phyloP scores from a whole-genome alignment of 2,329 filamentous ascomycete genomes.

The Colletotrichum paranaense region DNA sequence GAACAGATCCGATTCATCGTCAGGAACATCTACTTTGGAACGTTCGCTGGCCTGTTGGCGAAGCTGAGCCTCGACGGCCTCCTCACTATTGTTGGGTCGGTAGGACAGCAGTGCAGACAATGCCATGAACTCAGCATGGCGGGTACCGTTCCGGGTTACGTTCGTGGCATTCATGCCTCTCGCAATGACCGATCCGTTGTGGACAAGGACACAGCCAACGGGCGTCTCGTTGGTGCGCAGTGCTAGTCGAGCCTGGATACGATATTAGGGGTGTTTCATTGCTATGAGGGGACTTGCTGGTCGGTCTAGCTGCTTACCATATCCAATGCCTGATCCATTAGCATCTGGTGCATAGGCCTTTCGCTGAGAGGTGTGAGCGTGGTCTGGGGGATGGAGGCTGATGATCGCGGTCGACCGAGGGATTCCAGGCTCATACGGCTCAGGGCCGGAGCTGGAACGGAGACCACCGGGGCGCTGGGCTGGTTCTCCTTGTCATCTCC shows the following conservation, averaged over 20 bases:
- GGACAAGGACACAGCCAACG: slow-evolving; percentile 94
- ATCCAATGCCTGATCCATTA: slow-evolving; percentile 86
- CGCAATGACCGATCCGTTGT: slow-evolving; percentile 82
- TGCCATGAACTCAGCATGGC: slow-evolving; percentile 95
- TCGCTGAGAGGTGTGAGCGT: slow-evolving; percentile 41
- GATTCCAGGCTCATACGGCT: slow-evolving; percentile 37
- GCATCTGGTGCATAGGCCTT: slow-evolving; percentile 62
- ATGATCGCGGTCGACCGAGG: slow-evolving; percentile 6
- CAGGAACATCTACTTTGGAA: slow-evolving; percentile 37
- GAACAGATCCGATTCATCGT: slow-evolving; percentile 40
- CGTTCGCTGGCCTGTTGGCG: slow-evolving; percentile 14
- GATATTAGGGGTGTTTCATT: neutral
- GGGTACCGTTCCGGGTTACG: slow-evolving; percentile 87
- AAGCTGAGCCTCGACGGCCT: slow-evolving; percentile 13
- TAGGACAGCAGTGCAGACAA: slow-evolving; percentile 69
- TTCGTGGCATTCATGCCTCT: slow-evolving; percentile 98
- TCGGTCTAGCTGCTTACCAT: slow-evolving; percentile 70
- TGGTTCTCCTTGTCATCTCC: slow-evolving; percentile 45
- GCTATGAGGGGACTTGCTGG: neutral
- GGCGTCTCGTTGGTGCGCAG: slow-evolving; percentile 91
- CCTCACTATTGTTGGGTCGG: slow-evolving; percentile 39
- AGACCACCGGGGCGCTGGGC: slow-evolving; percentile 34
- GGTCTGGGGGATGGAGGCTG: neutral
- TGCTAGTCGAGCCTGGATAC: slow-evolving; percentile 80
- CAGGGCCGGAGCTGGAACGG: slow-evolving; percentile 27